Base-by-base conservation (phyloP, 768 basidiomycete genomes). In the Podaxis sp. region DNA sequence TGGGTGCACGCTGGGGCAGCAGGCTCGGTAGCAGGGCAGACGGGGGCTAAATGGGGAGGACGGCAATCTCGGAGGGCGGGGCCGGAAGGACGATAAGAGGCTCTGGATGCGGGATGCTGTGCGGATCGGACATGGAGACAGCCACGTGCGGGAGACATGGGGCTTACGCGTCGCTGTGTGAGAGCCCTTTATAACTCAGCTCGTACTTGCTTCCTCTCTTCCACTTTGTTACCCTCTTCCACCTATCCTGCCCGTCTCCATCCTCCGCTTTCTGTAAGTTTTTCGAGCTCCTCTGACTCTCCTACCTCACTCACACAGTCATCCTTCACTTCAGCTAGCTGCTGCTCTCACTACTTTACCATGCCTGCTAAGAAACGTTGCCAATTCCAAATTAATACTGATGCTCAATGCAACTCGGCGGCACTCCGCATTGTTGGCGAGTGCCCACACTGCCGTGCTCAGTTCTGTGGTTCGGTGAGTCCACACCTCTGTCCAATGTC, bases 281-380 rank as follows among this genome's bases (percentile, higher is more conserved):
- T 39, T 19, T 26, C 19, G 58, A 58, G 59, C 52, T 46, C 52
- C 53, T 52, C 19, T 22, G 8, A 6, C 6, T 11, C 44, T 42
- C 57, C 57, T 17, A 55, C 59, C 61, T 59, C 33, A 60, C 42
- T 61, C 33, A 56, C 46, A 17, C 24, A 4, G 24, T n/a, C 38
- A 6, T 42, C 2, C 19, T 38, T 40, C 39, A 40, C 38, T 17
- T 24, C 48, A 38, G 52, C 33, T 53, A 17, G 26, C 53, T 48
- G 26, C 26, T 38, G 26, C 28, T 38, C 44, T 28, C 19, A 39
- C 36, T 17, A 19, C 24, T 36, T 38, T 63, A 68, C 57, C 53
- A 94, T 93, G 93, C 81, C 91, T 68, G 80, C 84, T 71, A 94
- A 93, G 90, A 93, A 92, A 75, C 90, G 92, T 71, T 95, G 93